phyloP scores from a whole-genome alignment of 2,329 filamentous ascomycete genomes.

The Amylocarpus encephaloides region DNA sequence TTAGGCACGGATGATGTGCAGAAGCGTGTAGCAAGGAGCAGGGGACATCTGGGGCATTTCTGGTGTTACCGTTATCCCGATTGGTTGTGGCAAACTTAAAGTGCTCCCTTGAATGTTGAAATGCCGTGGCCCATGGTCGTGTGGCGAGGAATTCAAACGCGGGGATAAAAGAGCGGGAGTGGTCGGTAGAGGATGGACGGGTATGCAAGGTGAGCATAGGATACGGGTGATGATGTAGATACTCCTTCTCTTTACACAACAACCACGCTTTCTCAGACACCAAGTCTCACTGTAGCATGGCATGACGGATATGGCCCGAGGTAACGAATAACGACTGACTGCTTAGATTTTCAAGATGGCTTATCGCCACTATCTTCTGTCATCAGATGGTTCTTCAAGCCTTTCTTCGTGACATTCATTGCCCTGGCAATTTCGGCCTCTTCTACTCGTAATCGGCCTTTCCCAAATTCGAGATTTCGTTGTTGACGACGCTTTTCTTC shows the following conservation, averaged over 20 bases:
- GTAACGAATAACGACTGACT: background rate
- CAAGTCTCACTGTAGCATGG: background rate
- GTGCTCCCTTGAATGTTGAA: background rate
- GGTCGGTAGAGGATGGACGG: too few relatives aligned
- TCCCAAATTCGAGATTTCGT: conserved; percentile 53
- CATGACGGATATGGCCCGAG: background rate
- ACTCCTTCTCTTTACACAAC: background rate
- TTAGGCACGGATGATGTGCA: background rate
- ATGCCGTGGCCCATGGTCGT: background rate
- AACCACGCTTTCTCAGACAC: background rate
- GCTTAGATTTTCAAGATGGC: conserved; percentile 2
- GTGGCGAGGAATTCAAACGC: background rate
- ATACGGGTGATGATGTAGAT: background rate
- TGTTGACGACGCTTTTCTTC: conserved; percentile 57
- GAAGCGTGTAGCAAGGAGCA: background rate
- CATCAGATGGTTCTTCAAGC: conserved; percentile 54
- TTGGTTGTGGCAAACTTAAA: background rate
- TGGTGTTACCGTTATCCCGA: background rate
- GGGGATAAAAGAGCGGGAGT: background rate
- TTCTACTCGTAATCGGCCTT: conserved; percentile 56
- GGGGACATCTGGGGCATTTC: background rate
- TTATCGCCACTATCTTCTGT: conserved; percentile 15
- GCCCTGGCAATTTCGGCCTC: conserved; percentile 63
- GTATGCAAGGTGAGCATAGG: background rate
- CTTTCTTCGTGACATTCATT: conserved; percentile 62